Percentiles rank a stretch among this genome's conserved stretches.
Conservation (phyloP, 1,284 basidiomycete species). For the Cutaneotrichosporon sp. region DNA sequence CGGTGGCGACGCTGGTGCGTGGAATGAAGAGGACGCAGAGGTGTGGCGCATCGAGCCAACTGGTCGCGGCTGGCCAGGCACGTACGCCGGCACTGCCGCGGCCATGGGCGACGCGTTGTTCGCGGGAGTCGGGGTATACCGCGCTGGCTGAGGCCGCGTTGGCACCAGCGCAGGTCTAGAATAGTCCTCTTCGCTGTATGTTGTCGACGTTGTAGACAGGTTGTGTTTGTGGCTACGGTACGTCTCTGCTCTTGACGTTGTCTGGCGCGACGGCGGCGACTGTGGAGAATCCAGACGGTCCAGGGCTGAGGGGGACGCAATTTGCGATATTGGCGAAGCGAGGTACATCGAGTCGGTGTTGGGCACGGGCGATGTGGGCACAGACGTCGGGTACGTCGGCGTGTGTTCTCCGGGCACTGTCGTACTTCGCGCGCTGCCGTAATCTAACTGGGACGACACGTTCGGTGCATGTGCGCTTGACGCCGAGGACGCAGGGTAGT, state of each 20-base stretch:
- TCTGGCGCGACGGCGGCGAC: not conserved
- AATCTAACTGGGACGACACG: too few relatives aligned
- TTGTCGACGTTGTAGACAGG: constrained; percentile 2
- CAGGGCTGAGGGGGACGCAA: too few relatives aligned
- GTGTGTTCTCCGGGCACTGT: too few relatives aligned
- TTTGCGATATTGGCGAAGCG: too few relatives aligned
- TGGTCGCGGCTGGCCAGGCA: constrained; percentile 42
- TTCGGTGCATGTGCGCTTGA: constrained; percentile 9
- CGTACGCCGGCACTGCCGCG: constrained; percentile 24
- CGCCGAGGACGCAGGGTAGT: constrained; percentile 26
- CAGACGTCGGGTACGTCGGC: too few relatives aligned
- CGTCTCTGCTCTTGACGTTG: not conserved
- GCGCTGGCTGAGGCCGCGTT: constrained; percentile 29
- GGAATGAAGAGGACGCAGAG: constrained; percentile 4
- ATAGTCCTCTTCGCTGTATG: constrained; percentile 5
- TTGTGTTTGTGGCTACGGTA: not conserved
- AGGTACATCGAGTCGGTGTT: too few relatives aligned
- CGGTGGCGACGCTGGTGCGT: constrained; percentile 3
- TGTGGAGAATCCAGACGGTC: too few relatives aligned
- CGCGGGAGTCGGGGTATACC: constrained; percentile 25
- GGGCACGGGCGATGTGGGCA: too few relatives aligned
- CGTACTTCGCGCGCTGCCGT: too few relatives aligned
- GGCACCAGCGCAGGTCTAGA: constrained; percentile 30
- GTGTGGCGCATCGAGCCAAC: constrained; percentile 22
- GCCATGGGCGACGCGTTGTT: not conserved